These are phyloP conservation scores for Ceratobasidium sp. DNA, from an alignment of 1,284 basidiomycete genomes.

Conservation along the genomic window DNA sequence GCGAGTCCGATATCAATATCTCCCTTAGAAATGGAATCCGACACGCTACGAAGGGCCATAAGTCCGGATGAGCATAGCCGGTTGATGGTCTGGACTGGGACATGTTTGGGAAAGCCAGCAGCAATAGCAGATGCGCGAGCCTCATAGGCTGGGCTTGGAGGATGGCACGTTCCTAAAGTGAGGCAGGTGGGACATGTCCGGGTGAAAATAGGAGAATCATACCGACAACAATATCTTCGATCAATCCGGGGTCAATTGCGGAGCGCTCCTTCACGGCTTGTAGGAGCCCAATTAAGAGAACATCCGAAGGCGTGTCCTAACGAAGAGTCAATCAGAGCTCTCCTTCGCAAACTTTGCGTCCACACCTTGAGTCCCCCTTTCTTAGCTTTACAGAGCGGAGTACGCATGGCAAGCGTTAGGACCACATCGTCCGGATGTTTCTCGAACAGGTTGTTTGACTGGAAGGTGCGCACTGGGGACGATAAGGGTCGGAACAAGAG, in stretches of 20 bases:
- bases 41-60: slow-evolving; percentile 84
- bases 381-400: slow-evolving; percentile 77
- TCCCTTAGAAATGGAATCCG: slow-evolving; percentile 78
- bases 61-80: slow-evolving; percentile 86
- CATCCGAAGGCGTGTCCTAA: slow-evolving; percentile 72
- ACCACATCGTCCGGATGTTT: slow-evolving; percentile 84
- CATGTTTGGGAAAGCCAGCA: slow-evolving; percentile 79
- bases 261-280: slow-evolving; percentile 65
- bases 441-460: slow-evolving; percentile 37
- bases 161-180: slow-evolving; percentile 77
- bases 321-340: neutral
- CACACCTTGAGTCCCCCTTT: slow-evolving; percentile 77
- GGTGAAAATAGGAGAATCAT: slow-evolving; percentile 48
- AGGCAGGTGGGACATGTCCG: slow-evolving; percentile 7
- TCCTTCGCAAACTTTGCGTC: neutral
- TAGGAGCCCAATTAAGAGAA: slow-evolving; percentile 74
- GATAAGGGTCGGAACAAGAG: slow-evolving; percentile 17
- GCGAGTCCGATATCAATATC: slow-evolving; percentile 76
- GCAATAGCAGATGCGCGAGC: slow-evolving; percentile 82
- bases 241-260: slow-evolving; percentile 64
- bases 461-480: slow-evolving; percentile 29
- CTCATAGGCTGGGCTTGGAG: slow-evolving; percentile 77
- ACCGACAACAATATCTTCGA: slow-evolving; percentile 87
- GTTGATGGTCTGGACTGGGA: slow-evolving; percentile 84
- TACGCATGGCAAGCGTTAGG: slow-evolving; percentile 85